Percentiles rank a stretch among this genome's conserved stretches.
phyloP scores from a whole-genome alignment of 331 rosid genomes.

The Phaseolus coccineus region DNA sequence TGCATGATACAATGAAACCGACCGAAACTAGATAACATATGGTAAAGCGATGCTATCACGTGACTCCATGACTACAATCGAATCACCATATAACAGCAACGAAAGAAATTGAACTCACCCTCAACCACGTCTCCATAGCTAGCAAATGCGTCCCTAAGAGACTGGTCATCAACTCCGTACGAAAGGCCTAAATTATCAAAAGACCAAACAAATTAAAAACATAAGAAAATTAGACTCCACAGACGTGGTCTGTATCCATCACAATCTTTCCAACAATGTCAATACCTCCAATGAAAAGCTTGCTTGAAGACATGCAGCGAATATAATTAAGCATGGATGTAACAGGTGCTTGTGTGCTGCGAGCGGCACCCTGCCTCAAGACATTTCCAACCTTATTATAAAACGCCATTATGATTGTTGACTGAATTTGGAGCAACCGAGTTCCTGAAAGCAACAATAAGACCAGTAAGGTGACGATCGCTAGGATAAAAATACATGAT shows the following conservation, averaged over 20 bases:
- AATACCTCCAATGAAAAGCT: constrained; percentile 82
- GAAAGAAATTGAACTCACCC: constrained; percentile 57
- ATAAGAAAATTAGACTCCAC: neutral
- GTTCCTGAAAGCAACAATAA: neutral
- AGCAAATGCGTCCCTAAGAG: constrained; percentile 74
- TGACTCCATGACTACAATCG: neutral
- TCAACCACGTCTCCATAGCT: constrained; percentile 73
- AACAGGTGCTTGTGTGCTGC: constrained; percentile 54
- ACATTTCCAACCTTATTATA: constrained; percentile 61
- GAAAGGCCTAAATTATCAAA: constrained; percentile 66
- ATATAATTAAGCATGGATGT: constrained; percentile 65
- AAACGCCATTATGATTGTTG: constrained; percentile 56
- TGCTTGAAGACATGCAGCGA: constrained; percentile 78
- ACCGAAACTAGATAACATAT: neutral
- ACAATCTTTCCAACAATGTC: neutral
- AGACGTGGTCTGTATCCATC: neutral
- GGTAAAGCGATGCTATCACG: neutral
- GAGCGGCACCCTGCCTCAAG: constrained; percentile 61
- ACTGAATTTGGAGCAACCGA: neutral
- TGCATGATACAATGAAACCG: neutral
- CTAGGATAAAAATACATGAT: neutral
- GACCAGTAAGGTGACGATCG: neutral
- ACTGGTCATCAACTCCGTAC: constrained; percentile 67
- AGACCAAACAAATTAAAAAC: neutral
- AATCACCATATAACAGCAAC: neutral